phyloP scores from a whole-genome alignment of 2,329 filamentous ascomycete species.

The Apiospora koreana region DNA sequence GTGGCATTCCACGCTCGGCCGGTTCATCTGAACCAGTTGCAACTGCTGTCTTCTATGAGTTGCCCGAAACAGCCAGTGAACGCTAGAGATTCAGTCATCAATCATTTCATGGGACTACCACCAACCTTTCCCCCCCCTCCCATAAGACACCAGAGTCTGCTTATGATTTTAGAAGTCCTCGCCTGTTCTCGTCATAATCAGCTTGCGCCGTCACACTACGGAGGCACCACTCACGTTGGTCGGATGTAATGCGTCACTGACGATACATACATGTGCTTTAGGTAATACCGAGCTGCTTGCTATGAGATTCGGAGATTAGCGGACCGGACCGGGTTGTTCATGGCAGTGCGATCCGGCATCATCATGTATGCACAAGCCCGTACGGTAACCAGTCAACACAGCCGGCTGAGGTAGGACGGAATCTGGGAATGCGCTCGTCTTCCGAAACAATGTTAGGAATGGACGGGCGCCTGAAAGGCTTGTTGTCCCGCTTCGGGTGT shows the following conservation, averaged over 20 bases:
- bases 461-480: not conserved
- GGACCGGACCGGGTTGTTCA: not conserved
- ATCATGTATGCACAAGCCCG: not conserved
- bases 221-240: not conserved
- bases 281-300: not conserved
- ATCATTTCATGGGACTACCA: not conserved
- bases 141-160: not conserved
- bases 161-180: too few species aligned
- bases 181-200: not conserved
- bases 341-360: not conserved
- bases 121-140: not conserved
- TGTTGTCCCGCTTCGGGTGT: not conserved
- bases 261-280: not conserved
- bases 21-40: conserved; percentile 1
- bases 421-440: not conserved
- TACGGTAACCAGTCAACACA: not conserved
- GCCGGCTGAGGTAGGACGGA: not conserved
- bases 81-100: not conserved
- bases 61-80: not conserved
- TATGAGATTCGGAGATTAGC: conserved; percentile 5
- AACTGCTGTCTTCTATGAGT: conserved; percentile 5
- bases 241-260: not conserved
- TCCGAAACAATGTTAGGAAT: conserved; percentile 2
- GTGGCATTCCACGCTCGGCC: not conserved
- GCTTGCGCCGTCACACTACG: not conserved